Conservation (phyloP, 768 basidiomycete species). For the Panaeolus cyanescens region DNA sequence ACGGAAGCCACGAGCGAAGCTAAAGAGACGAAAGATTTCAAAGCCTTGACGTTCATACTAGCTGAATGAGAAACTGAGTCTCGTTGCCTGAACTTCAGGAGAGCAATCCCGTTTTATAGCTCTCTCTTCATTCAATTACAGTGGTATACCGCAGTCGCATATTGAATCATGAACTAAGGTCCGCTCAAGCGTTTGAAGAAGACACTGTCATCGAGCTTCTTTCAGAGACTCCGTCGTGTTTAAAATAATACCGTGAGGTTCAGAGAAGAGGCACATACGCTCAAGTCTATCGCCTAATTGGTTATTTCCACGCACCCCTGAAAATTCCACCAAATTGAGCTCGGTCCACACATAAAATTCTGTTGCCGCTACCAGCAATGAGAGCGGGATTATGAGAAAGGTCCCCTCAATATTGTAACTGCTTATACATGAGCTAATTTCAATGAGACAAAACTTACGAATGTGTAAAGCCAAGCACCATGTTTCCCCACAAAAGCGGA, state of each 20-base stretch:
- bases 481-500: not conserved
- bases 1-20: not conserved
- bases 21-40: not conserved
- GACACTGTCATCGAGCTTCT: not conserved
- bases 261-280: not conserved
- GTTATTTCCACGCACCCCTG: not conserved
- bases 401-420: not conserved
- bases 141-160: not conserved
- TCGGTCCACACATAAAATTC: not conserved
- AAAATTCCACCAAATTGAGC: not conserved
- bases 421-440: not conserved
- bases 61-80: not conserved
- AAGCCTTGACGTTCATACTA: not conserved
- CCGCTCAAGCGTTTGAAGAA: no score
- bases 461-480: not conserved
- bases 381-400: not conserved
- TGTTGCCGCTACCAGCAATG: not conserved
- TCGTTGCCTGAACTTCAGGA: not conserved
- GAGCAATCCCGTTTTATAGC: not conserved
- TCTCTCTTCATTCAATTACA: no score
- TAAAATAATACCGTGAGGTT: not conserved
- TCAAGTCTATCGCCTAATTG: not conserved
- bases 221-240: not conserved
- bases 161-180: not conserved
- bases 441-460: not conserved